Evolutionary conservation across 2,329 filamentous ascomycete genomes (phyloP), one percentile per base, ranked within the genome.

Genomic region (Sclerotinia spermophila): DNA sequence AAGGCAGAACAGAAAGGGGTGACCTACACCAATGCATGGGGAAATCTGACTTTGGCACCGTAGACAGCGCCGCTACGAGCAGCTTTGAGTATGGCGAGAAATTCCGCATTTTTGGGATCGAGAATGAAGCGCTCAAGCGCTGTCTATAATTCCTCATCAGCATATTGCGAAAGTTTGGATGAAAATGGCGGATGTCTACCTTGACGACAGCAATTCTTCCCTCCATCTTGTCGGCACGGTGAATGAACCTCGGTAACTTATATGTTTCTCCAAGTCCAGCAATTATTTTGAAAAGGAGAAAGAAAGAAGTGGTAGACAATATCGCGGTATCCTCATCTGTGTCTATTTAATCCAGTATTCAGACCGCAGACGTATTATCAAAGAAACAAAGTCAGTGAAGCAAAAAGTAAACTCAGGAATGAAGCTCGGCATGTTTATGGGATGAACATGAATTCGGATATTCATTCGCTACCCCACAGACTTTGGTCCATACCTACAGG

Each of bases 51-150:
- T 87, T 98, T 98, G 77, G 92, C 89, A 72, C 96, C 96, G 83
- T 99, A 99, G 74, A 99, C 93, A 75, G 94, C 90, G 81, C 96
- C 96, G 89, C 98, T 99, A 82, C 96, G 93, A 75, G 96, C 92
- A 78, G 90, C 93, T 86, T 99, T 99, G 81, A 97, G 81, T 75
- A 99, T 86, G 71, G 92, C 89, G 73, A 99, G 87, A 70, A 94
- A 81, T 77, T 96, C 93, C 78, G 96, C 93, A 82, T 97, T 92
- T 75, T 89, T 86, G 8, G 94, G 94, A 80, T 98, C 89, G 73
- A 96, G 87, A 75, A 94, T 85, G 70, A 97, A 85, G 76, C 87
- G 86, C 83, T 97, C 93, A 76, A 94, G 83, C n/a, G 75, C 75
- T 74, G 72, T 78, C 79, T 80, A 72, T 73, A 45, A 21, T 8